Evolutionary conservation across 495 filamentous ascomycete genomes (phyloP).

Genomic region (Penicillium ucsense): DNA sequence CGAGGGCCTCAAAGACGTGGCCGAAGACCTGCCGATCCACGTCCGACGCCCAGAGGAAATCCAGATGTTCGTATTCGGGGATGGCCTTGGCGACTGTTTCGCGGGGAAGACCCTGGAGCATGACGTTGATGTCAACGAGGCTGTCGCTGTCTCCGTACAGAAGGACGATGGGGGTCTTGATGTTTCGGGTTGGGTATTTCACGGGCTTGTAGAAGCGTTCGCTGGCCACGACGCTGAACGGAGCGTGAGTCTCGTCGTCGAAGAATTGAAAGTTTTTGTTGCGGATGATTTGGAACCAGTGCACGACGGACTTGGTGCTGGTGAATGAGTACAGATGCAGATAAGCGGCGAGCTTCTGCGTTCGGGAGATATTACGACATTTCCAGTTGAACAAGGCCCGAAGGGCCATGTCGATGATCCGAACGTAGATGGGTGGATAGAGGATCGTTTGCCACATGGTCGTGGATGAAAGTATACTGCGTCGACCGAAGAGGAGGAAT

Average conservation of each 20-base stretch:
- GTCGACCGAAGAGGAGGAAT: slow-evolving; percentile 89
- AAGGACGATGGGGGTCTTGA: slow-evolving; percentile 88
- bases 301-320: slow-evolving; percentile 88
- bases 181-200: slow-evolving; percentile 91
- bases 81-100: slow-evolving; percentile 78
- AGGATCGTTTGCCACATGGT: slow-evolving; percentile 97
- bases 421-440: slow-evolving; percentile 89
- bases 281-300: slow-evolving; percentile 99
- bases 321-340: slow-evolving; percentile 94
- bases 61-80: slow-evolving; percentile 87
- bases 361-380: slow-evolving; percentile 71
- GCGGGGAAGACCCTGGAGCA: slow-evolving; percentile 76
- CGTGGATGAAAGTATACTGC: slow-evolving; percentile 82
- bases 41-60: slow-evolving; percentile 91
- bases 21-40: slow-evolving; percentile 78
- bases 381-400: slow-evolving; percentile 83
- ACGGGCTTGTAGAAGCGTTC: slow-evolving; percentile 78
- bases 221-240: slow-evolving; percentile 46
- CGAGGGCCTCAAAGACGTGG: slow-evolving; percentile 80
- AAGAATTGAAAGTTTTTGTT: slow-evolving; percentile 96
- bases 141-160: slow-evolving; percentile 91
- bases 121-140: slow-evolving; percentile 86
- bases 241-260: slow-evolving; percentile 78
- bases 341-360: slow-evolving; percentile 95
- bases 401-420: slow-evolving; percentile 75